These are phyloP conservation scores for Solanum sejunctum DNA, from an alignment of 257 asterid species.

Conservation along the genomic window DNA sequence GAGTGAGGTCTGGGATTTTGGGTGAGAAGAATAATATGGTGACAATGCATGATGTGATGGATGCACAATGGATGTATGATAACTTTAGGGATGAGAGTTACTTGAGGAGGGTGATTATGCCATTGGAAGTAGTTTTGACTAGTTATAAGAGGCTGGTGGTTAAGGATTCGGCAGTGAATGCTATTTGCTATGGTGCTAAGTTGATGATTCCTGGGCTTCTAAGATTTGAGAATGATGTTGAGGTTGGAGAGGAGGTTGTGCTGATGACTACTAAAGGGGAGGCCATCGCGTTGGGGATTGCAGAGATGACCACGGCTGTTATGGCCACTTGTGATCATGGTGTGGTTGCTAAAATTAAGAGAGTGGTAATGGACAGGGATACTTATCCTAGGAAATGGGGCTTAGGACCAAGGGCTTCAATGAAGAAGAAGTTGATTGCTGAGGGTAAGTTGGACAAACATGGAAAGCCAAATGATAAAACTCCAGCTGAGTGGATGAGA, in stretches of 20 bases:
- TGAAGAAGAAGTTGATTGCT: conserved; percentile 82
- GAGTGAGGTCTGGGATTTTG: conserved; percentile 79
- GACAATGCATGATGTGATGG: conserved; percentile 94
- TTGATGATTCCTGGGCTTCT: conserved; percentile 87
- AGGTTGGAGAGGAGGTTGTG: conserved; percentile 76
- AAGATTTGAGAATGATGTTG: conserved; percentile 89
- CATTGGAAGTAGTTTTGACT: conserved; percentile 74
- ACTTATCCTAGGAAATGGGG: conserved; percentile 99
- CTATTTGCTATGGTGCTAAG: conserved; percentile 86
- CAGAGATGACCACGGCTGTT: conserved; percentile 94
- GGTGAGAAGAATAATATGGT: conserved; percentile 98
- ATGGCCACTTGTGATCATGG: conserved; percentile 98
- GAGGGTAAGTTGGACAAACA: conserved; percentile 88
- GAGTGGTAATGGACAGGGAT: conserved; percentile 98
- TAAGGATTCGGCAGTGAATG: conserved; percentile 91
- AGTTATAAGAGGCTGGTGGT: conserved; percentile 89
- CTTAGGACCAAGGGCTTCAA: conserved; percentile 82
- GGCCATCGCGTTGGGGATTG: conserved; percentile 83
- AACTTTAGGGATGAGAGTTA: conserved; percentile 74
- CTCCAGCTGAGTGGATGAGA: conserved; percentile 80
- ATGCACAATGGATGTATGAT: conserved; percentile 81
- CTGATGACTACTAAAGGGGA: conserved; percentile 93
- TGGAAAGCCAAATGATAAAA: conserved; percentile 60
- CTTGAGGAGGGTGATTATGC: conserved; percentile 90
- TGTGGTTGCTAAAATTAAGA: conserved; percentile 86